Base-by-base conservation (phyloP, 75 land plant species). In the Pinus taeda region DNA sequence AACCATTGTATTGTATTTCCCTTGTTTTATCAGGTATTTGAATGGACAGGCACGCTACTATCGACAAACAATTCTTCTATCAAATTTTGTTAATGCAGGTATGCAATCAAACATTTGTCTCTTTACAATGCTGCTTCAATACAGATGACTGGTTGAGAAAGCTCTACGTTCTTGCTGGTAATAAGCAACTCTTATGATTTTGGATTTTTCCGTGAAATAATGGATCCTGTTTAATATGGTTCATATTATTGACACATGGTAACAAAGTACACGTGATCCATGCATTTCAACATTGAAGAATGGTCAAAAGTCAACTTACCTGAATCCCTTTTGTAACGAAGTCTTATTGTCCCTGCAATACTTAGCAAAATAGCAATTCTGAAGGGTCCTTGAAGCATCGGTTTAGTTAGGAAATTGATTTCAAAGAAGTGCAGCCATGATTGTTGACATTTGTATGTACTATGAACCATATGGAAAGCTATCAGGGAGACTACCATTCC, bases 21-120 rank as follows among this genome's bases (percentile, higher is more conserved):
- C 13, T 21, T 74, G 75, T 57, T 74, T 57, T 33, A 57, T 49
- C 61, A 96, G 98, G 97, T 90, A 91, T 77, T 78, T 96, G 45
- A 90, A 96, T 89, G 99, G 95, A 21, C 84, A 90, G 77, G 89
- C 93, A 8, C 82, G 81, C 1, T 90, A 89, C 74, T 96, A 88
- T 79, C 86, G 99, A 36, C 99, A 96, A 73, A 87, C 95, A 26
- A 88, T 96, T 57, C 56, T 96, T 42, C 90, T 96, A 13, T 77
- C 90, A 57, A 81, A 81, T 75, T 89, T 83, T 80, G 74, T 81
- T 69, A 93, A 87, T 78, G 93, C 97, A 89, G 98, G 99, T 89
- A 83, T 61, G 9, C 6, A 11, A 15, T 58, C 36, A 30, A 9
- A 17, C 74, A 63, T 70, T 12, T 57, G 15, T 72, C n/a, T 72